Conservation (phyloP, 2,329 filamentous ascomycete species). For the Daldinia sp. region DNA sequence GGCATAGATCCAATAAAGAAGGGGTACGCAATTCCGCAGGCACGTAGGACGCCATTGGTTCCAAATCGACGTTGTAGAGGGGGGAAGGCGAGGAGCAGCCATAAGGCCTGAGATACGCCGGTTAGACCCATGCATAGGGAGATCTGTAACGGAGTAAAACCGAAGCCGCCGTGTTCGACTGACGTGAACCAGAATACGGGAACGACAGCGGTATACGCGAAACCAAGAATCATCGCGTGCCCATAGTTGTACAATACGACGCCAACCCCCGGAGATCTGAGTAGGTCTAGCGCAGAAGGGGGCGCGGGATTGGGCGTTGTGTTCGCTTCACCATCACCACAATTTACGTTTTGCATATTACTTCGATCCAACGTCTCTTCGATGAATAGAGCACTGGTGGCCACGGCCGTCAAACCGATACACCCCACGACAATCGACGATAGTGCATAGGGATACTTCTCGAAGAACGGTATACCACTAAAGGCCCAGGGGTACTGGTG, state of each 20-base stretch:
- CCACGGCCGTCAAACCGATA: conserved; percentile 65
- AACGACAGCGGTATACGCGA: conserved; percentile 77
- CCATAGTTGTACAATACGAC: conserved; percentile 74
- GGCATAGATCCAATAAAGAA: conserved; percentile 70
- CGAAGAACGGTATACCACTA: conserved; percentile 67
- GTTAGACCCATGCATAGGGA: conserved; percentile 73
- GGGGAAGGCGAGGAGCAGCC: conserved; percentile 79
- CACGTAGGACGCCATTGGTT: conserved; percentile 72
- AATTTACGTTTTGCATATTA: conserved; percentile 23
- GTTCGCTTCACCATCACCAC: conserved; percentile 33
- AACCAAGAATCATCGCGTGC: conserved; percentile 75
- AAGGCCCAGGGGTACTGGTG: conserved; percentile 72
- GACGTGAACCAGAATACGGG: conserved; percentile 78
- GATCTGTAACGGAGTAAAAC: conserved; percentile 72
- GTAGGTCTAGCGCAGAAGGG: conserved; percentile 65
- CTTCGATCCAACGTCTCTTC: conserved; percentile 68
- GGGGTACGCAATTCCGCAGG: conserved; percentile 71
- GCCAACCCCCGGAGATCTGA: conserved; percentile 73
- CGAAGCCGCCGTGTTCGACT: conserved; percentile 72
- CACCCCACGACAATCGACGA: conserved; percentile 69
- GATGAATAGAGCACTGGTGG: conserved; percentile 67
- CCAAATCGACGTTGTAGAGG: conserved; percentile 73
- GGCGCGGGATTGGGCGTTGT: conserved; percentile 37
- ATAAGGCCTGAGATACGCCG: conserved; percentile 75
- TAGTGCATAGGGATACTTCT: conserved; percentile 74